phyloP scores from a whole-genome alignment of 2,329 filamentous ascomycete genomes.

The Penicillium fuscoglaucum region DNA sequence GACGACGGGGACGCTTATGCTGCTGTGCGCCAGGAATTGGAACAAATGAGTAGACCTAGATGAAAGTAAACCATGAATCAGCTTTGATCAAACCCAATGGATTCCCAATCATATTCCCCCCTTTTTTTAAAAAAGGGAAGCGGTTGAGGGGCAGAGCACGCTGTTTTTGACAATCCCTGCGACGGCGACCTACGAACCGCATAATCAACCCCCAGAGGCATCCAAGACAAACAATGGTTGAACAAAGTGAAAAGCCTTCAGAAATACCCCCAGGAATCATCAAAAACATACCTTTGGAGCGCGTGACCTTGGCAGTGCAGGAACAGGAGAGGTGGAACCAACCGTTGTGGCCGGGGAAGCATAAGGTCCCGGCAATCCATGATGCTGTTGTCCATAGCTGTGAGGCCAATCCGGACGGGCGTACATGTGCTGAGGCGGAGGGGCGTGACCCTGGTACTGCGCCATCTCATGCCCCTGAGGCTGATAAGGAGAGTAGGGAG shows the following conservation, averaged over 20 bases:
- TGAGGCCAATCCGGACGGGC: constrained; percentile 49
- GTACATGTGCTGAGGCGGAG: constrained; percentile 50
- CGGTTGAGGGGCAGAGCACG: constrained; percentile 21
- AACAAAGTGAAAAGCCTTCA: constrained; percentile 29
- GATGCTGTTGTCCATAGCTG: constrained; percentile 48
- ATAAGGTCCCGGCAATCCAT: constrained; percentile 51
- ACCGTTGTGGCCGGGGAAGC: constrained; percentile 57
- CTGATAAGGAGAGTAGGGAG: constrained; percentile 83
- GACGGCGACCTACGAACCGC: constrained; percentile 7
- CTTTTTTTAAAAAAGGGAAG: neutral
- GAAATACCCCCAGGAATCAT: constrained; percentile 36
- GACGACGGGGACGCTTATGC: constrained; percentile 87
- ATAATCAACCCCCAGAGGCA: constrained; percentile 24
- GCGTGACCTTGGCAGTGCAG: constrained; percentile 58
- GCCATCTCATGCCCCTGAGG: constrained; percentile 82
- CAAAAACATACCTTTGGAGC: constrained; percentile 61
- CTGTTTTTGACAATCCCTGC: constrained; percentile 28
- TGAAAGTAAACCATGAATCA: constrained; percentile 25
- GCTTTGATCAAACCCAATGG: neutral
- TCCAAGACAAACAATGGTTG: constrained; percentile 34
- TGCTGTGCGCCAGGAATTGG: constrained; percentile 96
- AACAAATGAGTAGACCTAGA: constrained; percentile 93
- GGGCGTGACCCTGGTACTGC: constrained; percentile 59
- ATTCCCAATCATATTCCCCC: constrained; percentile 2
- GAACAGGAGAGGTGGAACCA: constrained; percentile 59